Percentiles rank a stretch among this genome's conserved stretches.
Conservation (phyloP, 805 yeast species). For the Suhomyces sp. region DNA sequence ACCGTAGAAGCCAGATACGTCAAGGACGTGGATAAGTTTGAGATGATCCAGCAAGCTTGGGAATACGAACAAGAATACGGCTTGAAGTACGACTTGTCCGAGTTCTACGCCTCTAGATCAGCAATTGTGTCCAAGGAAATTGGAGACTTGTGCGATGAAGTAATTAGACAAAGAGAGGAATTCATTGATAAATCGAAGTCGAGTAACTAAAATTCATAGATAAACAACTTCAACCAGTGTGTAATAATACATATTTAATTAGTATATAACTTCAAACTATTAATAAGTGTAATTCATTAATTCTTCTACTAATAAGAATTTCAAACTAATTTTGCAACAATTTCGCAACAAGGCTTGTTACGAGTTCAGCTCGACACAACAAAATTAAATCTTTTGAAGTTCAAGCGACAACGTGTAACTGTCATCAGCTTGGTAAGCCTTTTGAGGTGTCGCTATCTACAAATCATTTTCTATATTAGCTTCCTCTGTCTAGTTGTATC, state of each 20-base stretch:
- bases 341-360: neutral
- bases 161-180: slow-evolving; percentile 16
- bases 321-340: neutral
- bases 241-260: neutral
- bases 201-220: neutral
- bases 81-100: slow-evolving; percentile 56
- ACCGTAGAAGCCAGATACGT: slow-evolving; percentile 83
- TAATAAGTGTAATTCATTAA: neutral
- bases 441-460: neutral
- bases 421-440: neutral
- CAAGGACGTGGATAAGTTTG: slow-evolving; percentile 91
- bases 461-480: neutral
- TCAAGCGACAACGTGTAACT: no score
- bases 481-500: neutral
- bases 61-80: slow-evolving; percentile 74
- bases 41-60: slow-evolving; percentile 76
- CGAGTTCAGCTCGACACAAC: no score
- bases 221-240: neutral
- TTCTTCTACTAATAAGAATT: neutral
- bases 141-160: slow-evolving; percentile 59
- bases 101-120: slow-evolving; percentile 62
- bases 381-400: no score
- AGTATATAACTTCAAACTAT: neutral
- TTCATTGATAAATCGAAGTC: slow-evolving; percentile 1
- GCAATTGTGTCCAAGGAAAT: slow-evolving; percentile 72